Conservation (phyloP, 1,284 basidiomycete species). For the Rhodotorula sp. region DNA sequence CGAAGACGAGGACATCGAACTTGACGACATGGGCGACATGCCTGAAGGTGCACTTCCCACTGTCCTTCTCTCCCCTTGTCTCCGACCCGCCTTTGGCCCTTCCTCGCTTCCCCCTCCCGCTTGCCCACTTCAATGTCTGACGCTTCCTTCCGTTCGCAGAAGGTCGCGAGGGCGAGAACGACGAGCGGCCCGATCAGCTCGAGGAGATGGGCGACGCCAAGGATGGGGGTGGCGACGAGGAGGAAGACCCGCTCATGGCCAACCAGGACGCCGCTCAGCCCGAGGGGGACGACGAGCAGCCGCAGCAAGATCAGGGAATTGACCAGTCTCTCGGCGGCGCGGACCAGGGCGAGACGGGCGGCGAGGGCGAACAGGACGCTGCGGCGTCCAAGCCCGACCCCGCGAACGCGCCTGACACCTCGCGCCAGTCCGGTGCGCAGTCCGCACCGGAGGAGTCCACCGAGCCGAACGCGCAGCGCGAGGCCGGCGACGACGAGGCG, state of each 20-base stretch:
- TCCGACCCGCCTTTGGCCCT: no score
- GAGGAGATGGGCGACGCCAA: slow-evolving; percentile 48
- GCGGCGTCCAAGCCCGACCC: slow-evolving; percentile 56
- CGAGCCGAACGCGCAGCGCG: slow-evolving; percentile 20
- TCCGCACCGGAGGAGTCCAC: slow-evolving; percentile 16
- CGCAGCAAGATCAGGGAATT: slow-evolving; percentile 26
- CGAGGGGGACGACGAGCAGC: slow-evolving; percentile 43
- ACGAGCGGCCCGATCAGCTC: slow-evolving; percentile 46
- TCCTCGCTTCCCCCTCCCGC: no score
- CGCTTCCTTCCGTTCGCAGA: slow-evolving; percentile 13
- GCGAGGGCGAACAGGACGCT: slow-evolving; percentile 45
- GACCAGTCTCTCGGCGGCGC: slow-evolving; percentile 46
- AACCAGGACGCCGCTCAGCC: slow-evolving; percentile 26
- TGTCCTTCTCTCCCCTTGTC: neutral
- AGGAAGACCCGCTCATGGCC: slow-evolving; percentile 40
- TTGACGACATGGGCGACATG: slow-evolving; percentile 46
- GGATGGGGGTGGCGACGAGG: slow-evolving; percentile 46
- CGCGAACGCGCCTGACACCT: slow-evolving; percentile 43
- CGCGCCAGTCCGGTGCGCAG: slow-evolving; percentile 17
- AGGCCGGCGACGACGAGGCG: slow-evolving; percentile 7
- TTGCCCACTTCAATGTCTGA: neutral
- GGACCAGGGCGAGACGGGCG: slow-evolving; percentile 44
- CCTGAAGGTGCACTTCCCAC: slow-evolving; percentile 20
- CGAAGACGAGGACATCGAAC: slow-evolving; percentile 42
- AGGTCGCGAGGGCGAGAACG: slow-evolving; percentile 41